Evolutionary conservation across 2,329 filamentous ascomycete species (phyloP).

Genomic region (Sporothrix curviconia): DNA sequence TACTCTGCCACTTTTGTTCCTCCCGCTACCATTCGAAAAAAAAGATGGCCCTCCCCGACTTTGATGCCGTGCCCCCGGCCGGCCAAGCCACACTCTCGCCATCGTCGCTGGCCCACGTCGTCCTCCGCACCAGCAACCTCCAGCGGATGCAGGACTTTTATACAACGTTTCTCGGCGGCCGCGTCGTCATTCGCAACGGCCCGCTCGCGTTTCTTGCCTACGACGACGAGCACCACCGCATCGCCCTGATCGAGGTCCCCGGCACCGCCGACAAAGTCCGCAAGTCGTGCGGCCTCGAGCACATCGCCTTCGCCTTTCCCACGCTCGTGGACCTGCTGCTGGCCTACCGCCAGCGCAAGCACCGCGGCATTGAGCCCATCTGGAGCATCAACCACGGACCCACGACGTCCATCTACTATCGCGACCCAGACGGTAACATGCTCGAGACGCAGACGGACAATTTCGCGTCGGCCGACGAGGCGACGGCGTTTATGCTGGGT

Average conservation of each 20-base stretch:
- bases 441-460: constrained; percentile 42
- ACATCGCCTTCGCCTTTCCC: constrained; percentile 37
- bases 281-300: constrained; percentile 31
- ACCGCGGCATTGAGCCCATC: constrained; percentile 33
- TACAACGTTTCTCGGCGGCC: constrained; percentile 31
- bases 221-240: constrained; percentile 43
- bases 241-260: constrained; percentile 33
- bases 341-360: constrained; percentile 23
- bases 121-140: constrained; percentile 20
- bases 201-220: constrained; percentile 35
- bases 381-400: constrained; percentile 43
- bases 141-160: constrained; percentile 32
- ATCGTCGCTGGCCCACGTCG: constrained; percentile 11
- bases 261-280: constrained; percentile 15
- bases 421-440: constrained; percentile 42
- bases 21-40: background rate
- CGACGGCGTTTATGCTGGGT: constrained; percentile 33
- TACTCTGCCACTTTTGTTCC: too few relatives aligned
- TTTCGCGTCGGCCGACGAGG: constrained; percentile 32
- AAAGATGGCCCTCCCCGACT: constrained; percentile 5
- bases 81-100: constrained; percentile 8
- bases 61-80: background rate
- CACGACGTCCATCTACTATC: constrained; percentile 42
- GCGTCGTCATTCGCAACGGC: constrained; percentile 22
- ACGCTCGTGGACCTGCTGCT: constrained; percentile 25